Conservation (phyloP, 2,329 filamentous ascomycete species). For the Colletotrichum tabaci region DNA sequence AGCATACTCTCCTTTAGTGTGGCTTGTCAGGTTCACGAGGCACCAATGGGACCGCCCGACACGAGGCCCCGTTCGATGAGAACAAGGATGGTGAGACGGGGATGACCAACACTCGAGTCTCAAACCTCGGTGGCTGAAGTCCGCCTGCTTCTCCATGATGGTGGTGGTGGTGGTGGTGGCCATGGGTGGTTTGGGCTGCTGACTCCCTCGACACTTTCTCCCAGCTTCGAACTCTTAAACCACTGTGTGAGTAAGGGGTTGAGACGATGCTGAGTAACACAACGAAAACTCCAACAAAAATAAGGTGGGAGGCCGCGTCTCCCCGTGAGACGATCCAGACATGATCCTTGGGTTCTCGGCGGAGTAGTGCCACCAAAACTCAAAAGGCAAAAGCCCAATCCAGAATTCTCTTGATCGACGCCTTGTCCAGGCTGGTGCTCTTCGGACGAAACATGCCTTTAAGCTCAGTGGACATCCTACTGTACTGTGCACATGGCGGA, state of each 20-base stretch:
- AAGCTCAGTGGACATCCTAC: background rate
- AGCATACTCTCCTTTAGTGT: background rate
- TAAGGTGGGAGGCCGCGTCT: background rate
- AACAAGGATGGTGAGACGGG: constrained; percentile 36
- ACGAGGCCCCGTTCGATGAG: constrained; percentile 1
- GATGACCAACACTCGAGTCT: constrained; percentile 29
- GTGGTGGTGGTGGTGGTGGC: too few relatives aligned
- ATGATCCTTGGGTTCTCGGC: background rate
- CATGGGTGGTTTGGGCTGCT: background rate
- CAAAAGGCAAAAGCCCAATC: background rate
- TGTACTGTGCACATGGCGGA: background rate
- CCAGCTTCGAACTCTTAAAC: background rate
- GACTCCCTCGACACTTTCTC: background rate
- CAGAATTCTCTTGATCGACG: background rate
- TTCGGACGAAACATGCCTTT: constrained; percentile 34
- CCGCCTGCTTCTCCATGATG: background rate
- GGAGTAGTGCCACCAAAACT: background rate
- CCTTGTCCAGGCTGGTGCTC: constrained; percentile 19
- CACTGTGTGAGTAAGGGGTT: background rate
- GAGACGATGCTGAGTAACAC: constrained; percentile 6
- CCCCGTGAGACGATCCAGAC: background rate
- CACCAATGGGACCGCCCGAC: constrained; percentile 16
- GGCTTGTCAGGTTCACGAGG: background rate
- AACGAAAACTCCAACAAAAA: background rate
- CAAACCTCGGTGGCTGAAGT: constrained; percentile 36